A percentile compares a stretch with the other conserved stretches of the same genome.
phyloP scores from a whole-genome alignment of 352 stramenopile genomes.

The Phytophthora hybrid region DNA sequence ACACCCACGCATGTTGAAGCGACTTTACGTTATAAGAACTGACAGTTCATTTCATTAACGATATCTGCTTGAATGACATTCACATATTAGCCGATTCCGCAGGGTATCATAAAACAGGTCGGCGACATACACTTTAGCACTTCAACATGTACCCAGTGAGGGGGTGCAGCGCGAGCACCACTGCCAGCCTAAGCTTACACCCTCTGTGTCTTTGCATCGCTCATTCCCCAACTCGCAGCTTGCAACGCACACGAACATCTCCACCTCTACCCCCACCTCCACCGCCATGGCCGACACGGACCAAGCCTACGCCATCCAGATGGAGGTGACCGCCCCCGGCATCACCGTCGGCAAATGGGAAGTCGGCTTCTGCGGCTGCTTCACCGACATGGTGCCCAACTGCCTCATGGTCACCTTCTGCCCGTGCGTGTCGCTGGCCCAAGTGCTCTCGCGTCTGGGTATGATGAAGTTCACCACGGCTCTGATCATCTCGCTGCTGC shows the following conservation, averaged over 20 bases:
- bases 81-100: background rate
- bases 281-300: constrained; percentile 1
- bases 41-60: background rate
- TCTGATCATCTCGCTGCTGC: constrained; percentile 6
- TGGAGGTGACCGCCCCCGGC: constrained; percentile 4
- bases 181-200: too few relatives aligned
- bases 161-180: too few relatives aligned
- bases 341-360: constrained; percentile 6
- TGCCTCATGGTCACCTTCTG: constrained; percentile 44
- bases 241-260: background rate
- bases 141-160: background rate
- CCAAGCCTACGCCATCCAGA: constrained; percentile 26
- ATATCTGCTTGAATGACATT: background rate
- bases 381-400: constrained; percentile 41
- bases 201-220: background rate
- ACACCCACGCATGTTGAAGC: constrained; percentile 2
- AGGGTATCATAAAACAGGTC: background rate
- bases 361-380: constrained; percentile 36
- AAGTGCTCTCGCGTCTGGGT: constrained; percentile 1
- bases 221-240: constrained; percentile 6
- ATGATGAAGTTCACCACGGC: background rate
- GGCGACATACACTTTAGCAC: background rate
- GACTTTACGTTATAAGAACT: background rate
- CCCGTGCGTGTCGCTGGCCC: constrained; percentile 37
- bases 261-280: background rate